Evolutionary conservation across 768 basidiomycete genomes (phyloP), one percentile per base, ranked within the genome.

Genomic region (Coprinopsis cinerea): DNA sequence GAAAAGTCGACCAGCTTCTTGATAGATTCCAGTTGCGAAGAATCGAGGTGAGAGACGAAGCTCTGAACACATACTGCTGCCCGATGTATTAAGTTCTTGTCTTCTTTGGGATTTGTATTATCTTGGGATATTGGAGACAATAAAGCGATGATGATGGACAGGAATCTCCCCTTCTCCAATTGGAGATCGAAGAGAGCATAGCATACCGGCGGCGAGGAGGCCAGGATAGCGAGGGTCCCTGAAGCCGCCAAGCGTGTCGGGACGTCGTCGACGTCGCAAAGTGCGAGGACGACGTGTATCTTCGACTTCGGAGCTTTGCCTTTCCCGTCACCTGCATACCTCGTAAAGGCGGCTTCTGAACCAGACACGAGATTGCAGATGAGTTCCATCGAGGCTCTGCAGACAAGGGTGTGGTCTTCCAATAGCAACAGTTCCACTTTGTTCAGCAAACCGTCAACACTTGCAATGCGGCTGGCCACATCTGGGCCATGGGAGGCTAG

Each of bases 221-320:
- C 85, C 48, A 99, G 66, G 24, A 83, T 85, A 3, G 95, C 92
- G 34, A 97, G 70, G 2, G 92, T 88, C 15, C 94, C 95, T 0
- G 89, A 83, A 1, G 94, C 91, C n/a, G 95, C 95, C 14, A 90
- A 63, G 27, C 88, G 79, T 2, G 95, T 99, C 5, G 80, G 79
- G 7, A 83, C 45, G 67, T 99, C 96, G 22, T 92, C 85, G 13
- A 91, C 82, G 54, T 93, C 87, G 1, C 88, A 85, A 39, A 99
- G 69, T 3, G 93, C 92, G 34, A 95, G 63, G 18, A 98, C 65
- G 30, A 97, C 70, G 52, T 91, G 87, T 1, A 98, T 68, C 64
- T 85, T 86, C 15, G 85, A 82, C 59, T 72, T 78, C 7, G 44
- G 20, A 0, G 74, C 67, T 35, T 64, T 66, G 9, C 63, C 56